Conservation (phyloP, 345 rosid species). For the Populus simonii region DNA sequence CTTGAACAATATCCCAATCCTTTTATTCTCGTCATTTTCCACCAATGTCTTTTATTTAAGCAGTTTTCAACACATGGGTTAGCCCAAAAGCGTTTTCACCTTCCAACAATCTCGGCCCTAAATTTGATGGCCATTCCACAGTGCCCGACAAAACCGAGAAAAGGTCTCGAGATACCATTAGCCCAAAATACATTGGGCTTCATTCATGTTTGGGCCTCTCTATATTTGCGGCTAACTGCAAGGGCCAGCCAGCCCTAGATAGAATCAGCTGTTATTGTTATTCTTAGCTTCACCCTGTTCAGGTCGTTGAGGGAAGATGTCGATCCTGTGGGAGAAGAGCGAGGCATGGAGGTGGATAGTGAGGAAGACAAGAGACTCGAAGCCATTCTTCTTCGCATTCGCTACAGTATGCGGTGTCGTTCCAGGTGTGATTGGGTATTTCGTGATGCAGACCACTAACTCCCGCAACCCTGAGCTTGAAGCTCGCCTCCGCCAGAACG, state of each 20-base stretch:
- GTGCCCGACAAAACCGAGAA: background rate
- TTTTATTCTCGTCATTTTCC: too few species aligned
- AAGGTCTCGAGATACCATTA: background rate
- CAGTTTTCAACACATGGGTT: too few species aligned
- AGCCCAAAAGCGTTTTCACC: too few species aligned
- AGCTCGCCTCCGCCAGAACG: slow-evolving; percentile 68
- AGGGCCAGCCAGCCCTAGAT: background rate
- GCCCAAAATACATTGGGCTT: background rate
- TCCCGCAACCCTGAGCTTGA: slow-evolving; percentile 74
- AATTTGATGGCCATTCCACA: background rate
- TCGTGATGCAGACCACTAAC: slow-evolving; percentile 85
- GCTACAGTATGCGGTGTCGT: slow-evolving; percentile 89
- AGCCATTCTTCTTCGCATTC: slow-evolving; percentile 80
- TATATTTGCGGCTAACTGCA: background rate
- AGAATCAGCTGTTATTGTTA: background rate
- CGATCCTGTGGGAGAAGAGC: slow-evolving; percentile 68
- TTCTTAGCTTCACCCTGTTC: background rate
- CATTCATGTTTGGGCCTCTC: background rate
- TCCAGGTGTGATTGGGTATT: slow-evolving; percentile 81
- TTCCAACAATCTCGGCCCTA: too few species aligned
- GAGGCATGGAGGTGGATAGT: slow-evolving; percentile 77
- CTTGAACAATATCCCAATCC: too few species aligned
- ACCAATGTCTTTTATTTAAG: too few species aligned
- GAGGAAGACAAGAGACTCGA: slow-evolving; percentile 72
- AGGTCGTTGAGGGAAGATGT: slow-evolving; percentile 27